phyloP scores from a whole-genome alignment of 208 protist genomes.

The Leishmania arabica region DNA sequence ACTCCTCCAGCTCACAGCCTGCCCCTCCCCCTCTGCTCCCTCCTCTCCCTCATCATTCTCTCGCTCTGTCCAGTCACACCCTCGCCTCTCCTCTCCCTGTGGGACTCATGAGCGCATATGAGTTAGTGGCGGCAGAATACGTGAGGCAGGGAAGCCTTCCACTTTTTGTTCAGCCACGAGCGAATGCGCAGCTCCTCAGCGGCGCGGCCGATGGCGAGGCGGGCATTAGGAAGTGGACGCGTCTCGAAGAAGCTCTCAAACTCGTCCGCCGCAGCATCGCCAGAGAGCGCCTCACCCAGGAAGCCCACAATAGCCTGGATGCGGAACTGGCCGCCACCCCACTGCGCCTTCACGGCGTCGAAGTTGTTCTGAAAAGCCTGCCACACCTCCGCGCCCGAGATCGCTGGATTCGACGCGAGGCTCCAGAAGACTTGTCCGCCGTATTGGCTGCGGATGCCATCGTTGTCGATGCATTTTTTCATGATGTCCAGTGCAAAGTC shows the following conservation, averaged over 20 bases:
- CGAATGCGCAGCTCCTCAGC: slow-evolving; percentile 67
- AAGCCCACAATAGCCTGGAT: slow-evolving; percentile 81
- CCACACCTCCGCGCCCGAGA: slow-evolving; percentile 61
- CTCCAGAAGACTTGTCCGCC: slow-evolving; percentile 64
- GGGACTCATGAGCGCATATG: not conserved
- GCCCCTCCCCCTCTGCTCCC: not conserved
- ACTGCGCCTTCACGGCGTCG: slow-evolving; percentile 71
- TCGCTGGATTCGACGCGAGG: slow-evolving; percentile 45
- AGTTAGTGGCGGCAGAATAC: slow-evolving; percentile 19
- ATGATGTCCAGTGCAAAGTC: slow-evolving; percentile 64
- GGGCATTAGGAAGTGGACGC: slow-evolving; percentile 75
- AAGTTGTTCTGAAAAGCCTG: slow-evolving; percentile 77
- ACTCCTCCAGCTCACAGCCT: not conserved
- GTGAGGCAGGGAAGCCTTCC: slow-evolving; percentile 33
- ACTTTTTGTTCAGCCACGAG: slow-evolving; percentile 62
- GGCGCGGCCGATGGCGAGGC: slow-evolving; percentile 69
- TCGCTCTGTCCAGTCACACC: not conserved
- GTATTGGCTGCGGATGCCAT: slow-evolving; percentile 80
- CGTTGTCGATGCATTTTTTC: slow-evolving; percentile 60
- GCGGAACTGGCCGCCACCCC: slow-evolving; percentile 88
- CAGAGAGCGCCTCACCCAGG: slow-evolving; percentile 60
- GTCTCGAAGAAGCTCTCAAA: slow-evolving; percentile 75
- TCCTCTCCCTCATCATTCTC: too few species aligned
- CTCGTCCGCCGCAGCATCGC: slow-evolving; percentile 50
- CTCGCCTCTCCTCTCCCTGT: not conserved